phyloP scores from a whole-genome alignment of 805 yeast species.

The Phaffomyces opuntiae region DNA sequence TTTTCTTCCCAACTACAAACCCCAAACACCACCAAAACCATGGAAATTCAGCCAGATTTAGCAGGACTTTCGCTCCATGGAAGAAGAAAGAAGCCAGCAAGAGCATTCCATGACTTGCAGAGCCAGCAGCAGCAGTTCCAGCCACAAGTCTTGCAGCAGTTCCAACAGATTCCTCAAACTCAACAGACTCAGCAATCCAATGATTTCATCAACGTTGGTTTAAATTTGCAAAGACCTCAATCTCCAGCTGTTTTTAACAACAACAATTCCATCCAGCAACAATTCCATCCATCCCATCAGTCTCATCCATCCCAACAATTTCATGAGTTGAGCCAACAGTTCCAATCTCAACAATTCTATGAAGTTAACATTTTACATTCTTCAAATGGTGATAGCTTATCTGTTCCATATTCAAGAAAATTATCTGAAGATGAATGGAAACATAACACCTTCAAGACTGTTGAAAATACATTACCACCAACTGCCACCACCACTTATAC shows the following conservation, averaged over 20 bases:
- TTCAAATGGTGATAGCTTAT: slow-evolving; percentile 8
- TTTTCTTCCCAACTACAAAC: background rate
- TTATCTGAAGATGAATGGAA: slow-evolving; percentile 15
- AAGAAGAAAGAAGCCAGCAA: slow-evolving; percentile 19
- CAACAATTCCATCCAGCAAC: background rate
- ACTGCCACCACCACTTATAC: slow-evolving; percentile 57
- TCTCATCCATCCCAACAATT: background rate
- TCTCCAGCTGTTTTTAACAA: background rate
- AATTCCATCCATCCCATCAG: background rate
- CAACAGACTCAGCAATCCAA: background rate
- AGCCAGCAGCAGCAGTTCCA: background rate
- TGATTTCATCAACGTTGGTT: background rate
- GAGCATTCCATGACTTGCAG: slow-evolving; percentile 18
- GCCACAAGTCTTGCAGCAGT: background rate
- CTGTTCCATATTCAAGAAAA: slow-evolving; percentile 16
- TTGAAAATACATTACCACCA: slow-evolving; percentile 79
- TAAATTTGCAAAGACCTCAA: background rate
- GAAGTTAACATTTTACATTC: background rate
- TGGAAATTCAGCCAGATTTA: slow-evolving; percentile 10
- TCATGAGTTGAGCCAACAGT: background rate
- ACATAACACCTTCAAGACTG: slow-evolving; percentile 52
- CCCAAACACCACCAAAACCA: background rate
- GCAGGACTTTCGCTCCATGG: slow-evolving; percentile 9
- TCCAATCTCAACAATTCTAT: background rate
- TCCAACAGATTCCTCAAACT: background rate